Evolutionary conservation across 345 rosid species (phyloP).

Genomic region (Acer negundo): DNA sequence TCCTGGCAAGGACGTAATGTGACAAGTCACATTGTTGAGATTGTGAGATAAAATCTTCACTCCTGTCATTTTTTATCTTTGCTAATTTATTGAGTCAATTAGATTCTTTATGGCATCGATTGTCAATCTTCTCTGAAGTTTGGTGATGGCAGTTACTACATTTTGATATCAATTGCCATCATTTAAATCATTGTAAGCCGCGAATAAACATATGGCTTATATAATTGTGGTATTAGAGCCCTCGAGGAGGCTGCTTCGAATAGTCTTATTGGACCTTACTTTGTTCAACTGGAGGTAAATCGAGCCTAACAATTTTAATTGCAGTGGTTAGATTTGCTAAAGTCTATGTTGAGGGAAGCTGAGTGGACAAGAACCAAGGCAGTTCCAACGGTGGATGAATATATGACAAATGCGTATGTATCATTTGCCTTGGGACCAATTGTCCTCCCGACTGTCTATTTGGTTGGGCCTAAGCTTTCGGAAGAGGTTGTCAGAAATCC

Average conservation of each 20-base stretch:
- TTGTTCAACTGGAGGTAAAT: background rate
- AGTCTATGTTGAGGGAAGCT: conserved; percentile 67
- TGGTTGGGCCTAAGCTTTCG: conserved; percentile 67
- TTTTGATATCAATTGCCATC: background rate
- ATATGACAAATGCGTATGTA: conserved; percentile 61
- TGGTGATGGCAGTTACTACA: background rate
- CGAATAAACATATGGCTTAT: background rate
- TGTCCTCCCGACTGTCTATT: conserved; percentile 72
- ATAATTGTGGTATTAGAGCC: background rate
- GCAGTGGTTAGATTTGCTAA: conserved; percentile 86
- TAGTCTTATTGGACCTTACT: too few relatives aligned
- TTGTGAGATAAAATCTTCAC: conserved; percentile 40
- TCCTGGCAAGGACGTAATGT: conserved; percentile 62
- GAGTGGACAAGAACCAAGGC: conserved; percentile 53
- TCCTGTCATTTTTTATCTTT: background rate
- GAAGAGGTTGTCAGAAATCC: conserved; percentile 42
- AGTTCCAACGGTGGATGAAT: conserved; percentile 65
- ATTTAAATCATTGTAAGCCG: background rate
- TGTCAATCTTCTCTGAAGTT: background rate
- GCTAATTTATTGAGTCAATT: too few relatives aligned
- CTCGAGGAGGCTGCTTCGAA: too few relatives aligned
- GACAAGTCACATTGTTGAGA: conserved; percentile 50
- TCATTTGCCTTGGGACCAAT: conserved; percentile 90
- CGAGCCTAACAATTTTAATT: conserved; percentile 21
- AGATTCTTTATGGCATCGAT: too few relatives aligned